Evolutionary conservation across 371 early-diverging fungal genomes (phyloP), one percentile per base, ranked within the genome.

Genomic region (Choanephora cucurbitarum): DNA sequence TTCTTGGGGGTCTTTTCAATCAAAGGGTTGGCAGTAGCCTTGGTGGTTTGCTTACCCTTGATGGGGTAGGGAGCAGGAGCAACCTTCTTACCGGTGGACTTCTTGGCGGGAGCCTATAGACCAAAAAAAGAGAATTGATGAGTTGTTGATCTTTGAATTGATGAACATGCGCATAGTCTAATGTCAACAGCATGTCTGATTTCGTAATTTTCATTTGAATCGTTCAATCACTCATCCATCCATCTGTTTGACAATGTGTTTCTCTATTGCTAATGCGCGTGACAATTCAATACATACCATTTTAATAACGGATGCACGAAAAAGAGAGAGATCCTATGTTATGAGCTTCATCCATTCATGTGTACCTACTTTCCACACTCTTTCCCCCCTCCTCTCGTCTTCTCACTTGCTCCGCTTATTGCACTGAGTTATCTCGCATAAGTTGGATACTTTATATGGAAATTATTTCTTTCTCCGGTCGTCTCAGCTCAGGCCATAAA

Each of bases 1-100:
- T 93, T 94, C 69, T 88, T 83, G 65, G 94, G 86, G 50, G 84
- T 80, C 82, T 90, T 90, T 85, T 96, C 97, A 64, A 97, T 83
- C 58, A 96, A 85, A 52, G 97, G 95, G 88, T 96, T 92, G 70
- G 71, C 73, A 58, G 81, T 73, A 60, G 77, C 73, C 82, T 88
- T 88, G 66, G 89, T 71, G 60, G 80, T 58, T 42, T 62, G 58
- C 81, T 86, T 88, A 63, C 76, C 74, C 80, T 83, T 84, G 68
- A 78, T 81, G 61, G 89, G 82, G 74, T 81, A 83, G 64, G 97
- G 95, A 57, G 93, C 87, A 52, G 96, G 83, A 47, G 96, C 98
- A 61, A 94, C 94, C 90, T 95, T 96, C 86, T 93, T 93, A 67
- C 76, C 70, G 59, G 71, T 62, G 63, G 82, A 77, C 66, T 79